Evolutionary conservation across 176 grass and related monocot genomes (phyloP).

Genomic region (Tuctoria greenei): DNA sequence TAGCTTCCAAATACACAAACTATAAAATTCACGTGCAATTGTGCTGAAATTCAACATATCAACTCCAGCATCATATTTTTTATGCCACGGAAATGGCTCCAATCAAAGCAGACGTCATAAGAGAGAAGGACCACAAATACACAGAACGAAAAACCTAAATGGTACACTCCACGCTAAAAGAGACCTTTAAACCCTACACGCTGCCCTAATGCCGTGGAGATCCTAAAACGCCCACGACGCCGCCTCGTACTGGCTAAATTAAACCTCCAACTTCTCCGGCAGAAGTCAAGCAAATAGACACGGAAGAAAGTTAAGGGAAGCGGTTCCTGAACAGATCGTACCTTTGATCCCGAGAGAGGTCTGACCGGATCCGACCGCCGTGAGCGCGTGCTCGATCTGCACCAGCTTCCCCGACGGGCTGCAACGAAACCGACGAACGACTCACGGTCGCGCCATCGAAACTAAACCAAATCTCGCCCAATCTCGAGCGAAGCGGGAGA

Average conservation of each 20-base stretch:
- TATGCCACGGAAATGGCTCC: not conserved
- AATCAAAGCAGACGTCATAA: not conserved
- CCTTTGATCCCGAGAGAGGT: constrained; percentile 97
- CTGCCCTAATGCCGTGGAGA: not conserved
- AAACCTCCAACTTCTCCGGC: not conserved
- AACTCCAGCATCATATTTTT: not conserved
- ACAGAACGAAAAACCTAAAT: not conserved
- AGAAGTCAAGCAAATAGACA: not conserved
- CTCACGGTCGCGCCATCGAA: not conserved
- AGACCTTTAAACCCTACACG: not conserved
- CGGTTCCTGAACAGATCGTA: constrained; percentile 5
- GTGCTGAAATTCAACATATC: not conserved
- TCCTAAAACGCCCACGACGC: not conserved
- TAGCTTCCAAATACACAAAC: not conserved
- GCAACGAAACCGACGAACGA: not conserved
- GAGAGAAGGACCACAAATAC: not conserved
- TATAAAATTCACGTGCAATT: not conserved
- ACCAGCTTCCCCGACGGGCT: constrained; percentile 92
- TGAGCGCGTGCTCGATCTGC: constrained; percentile 95
- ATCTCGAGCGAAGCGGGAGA: not conserved
- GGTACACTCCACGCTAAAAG: not conserved
- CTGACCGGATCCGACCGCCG: constrained; percentile 82
- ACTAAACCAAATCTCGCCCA: not conserved
- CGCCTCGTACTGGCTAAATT: not conserved
- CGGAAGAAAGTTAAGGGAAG: not conserved